A percentile compares a stretch with the other conserved stretches of the same genome.
phyloP scores from a whole-genome alignment of 2,329 filamentous ascomycete genomes.

The Botrytis fragariae region DNA sequence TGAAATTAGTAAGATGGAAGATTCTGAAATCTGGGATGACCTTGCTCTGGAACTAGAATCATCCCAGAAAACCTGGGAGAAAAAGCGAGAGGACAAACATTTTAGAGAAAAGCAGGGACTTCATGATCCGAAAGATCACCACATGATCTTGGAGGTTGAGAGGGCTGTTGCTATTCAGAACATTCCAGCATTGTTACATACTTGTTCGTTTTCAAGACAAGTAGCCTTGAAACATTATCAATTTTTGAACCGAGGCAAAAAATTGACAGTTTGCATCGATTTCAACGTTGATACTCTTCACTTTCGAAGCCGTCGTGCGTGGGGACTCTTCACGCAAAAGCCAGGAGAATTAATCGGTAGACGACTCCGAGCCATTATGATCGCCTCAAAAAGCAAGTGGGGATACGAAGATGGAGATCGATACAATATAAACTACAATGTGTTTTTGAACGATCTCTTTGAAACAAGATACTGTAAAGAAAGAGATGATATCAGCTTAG shows the following conservation, averaged over 20 bases:
- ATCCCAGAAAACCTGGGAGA: not conserved
- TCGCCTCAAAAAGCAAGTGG: not conserved
- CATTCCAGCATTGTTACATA: constrained; percentile 1
- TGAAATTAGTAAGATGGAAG: not conserved
- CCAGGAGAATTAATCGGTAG: not conserved
- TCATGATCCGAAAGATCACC: not conserved
- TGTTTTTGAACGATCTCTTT: not conserved
- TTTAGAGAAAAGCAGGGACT: not conserved
- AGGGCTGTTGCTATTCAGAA: not conserved
- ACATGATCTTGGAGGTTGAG: not conserved
- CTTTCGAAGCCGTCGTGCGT: not conserved
- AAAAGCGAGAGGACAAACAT: not conserved
- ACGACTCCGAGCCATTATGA: not conserved
- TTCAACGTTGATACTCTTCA: not conserved
- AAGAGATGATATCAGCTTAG: not conserved
- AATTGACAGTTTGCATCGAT: not conserved
- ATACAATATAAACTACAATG: not conserved
- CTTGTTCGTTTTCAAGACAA: not conserved
- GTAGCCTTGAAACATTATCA: not conserved
- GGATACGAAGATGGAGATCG: not conserved
- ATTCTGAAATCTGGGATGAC: not conserved
- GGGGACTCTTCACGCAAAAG: not conserved
- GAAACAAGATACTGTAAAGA: not conserved
- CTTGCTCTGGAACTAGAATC: not conserved
- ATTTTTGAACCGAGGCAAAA: not conserved